phyloP scores from a whole-genome alignment of 257 asterid species.

The Penstemon davidsonii region DNA sequence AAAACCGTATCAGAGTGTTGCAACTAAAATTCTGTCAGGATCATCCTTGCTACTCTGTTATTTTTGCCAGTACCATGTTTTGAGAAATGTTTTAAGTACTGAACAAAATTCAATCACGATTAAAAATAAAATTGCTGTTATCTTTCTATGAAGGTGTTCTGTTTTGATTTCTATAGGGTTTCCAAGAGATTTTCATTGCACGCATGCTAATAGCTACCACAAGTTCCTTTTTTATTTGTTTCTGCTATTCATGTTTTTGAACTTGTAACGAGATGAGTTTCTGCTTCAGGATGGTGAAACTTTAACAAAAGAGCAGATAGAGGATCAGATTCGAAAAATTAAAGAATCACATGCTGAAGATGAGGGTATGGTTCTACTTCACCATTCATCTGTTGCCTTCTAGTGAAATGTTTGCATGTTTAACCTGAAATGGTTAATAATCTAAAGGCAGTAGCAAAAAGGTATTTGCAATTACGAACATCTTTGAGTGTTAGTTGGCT shows the following conservation, averaged over 20 bases:
- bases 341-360: conserved; percentile 94
- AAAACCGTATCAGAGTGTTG: background rate
- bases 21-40: background rate
- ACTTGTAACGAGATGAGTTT: conserved; percentile 19
- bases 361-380: conserved; percentile 58
- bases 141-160: background rate
- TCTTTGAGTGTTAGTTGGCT: conserved; percentile 2
- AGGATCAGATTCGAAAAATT: conserved; percentile 78
- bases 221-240: background rate
- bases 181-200: background rate
- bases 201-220: background rate
- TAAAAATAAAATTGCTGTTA: background rate
- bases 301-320: conserved; percentile 84
- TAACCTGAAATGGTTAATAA: conserved; percentile 14
- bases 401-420: background rate
- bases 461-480: background rate
- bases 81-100: background rate
- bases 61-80: conserved; percentile 4
- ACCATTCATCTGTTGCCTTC: conserved; percentile 13
- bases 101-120: background rate
- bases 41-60: background rate
- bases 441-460: conserved; percentile 3
- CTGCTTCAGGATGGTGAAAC: conserved; percentile 71
- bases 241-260: background rate
- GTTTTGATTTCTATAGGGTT: conserved; percentile 7